A percentile compares a stretch with the other conserved stretches of the same genome.
Evolutionary conservation across 2,329 filamentous ascomycete species (phyloP).

Genomic region (Domatiomyces globalis): DNA sequence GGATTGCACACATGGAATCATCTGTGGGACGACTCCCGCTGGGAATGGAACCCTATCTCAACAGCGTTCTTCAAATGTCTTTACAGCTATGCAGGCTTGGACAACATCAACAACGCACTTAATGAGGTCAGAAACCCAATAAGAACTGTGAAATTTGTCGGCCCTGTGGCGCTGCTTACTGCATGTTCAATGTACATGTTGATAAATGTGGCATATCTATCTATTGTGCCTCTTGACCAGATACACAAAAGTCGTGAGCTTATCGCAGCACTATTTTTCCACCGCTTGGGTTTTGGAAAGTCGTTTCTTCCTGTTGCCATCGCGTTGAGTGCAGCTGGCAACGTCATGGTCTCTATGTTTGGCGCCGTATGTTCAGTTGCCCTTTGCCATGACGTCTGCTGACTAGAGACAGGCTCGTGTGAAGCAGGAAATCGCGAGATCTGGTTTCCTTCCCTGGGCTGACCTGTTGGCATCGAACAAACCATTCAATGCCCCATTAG

Average conservation of each 20-base stretch:
- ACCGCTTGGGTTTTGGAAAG: conserved; percentile 42
- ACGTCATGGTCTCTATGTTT: conserved; percentile 61
- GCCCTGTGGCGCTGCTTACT: conserved; percentile 45
- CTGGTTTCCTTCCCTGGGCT: conserved; percentile 55
- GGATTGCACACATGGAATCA: conserved; percentile 32
- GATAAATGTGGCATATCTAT: conserved; percentile 49
- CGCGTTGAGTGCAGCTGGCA: conserved; percentile 53
- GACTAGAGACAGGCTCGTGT: conserved; percentile 41
- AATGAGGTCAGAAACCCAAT: conserved; percentile 58
- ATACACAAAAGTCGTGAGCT: conserved; percentile 53
- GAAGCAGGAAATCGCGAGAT: conserved; percentile 58
- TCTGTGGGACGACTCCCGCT: conserved; percentile 51
- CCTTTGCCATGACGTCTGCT: conserved; percentile 1
- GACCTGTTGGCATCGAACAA: conserved; percentile 47
- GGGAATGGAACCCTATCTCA: conserved; percentile 54
- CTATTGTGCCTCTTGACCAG: conserved; percentile 53
- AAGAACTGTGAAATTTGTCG: conserved; percentile 49
- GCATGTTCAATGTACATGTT: conserved; percentile 52
- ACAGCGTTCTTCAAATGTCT: conserved; percentile 52
- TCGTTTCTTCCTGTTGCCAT: conserved; percentile 49
- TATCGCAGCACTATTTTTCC: conserved; percentile 54
- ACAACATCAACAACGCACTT: conserved; percentile 55
- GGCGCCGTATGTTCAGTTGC: conserved; percentile 38
- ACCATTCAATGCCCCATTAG: conserved; percentile 53
- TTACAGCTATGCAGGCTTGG: conserved; percentile 54